phyloP scores from a whole-genome alignment of 164 flowering plant genomes.

The Platanus orientalis region DNA sequence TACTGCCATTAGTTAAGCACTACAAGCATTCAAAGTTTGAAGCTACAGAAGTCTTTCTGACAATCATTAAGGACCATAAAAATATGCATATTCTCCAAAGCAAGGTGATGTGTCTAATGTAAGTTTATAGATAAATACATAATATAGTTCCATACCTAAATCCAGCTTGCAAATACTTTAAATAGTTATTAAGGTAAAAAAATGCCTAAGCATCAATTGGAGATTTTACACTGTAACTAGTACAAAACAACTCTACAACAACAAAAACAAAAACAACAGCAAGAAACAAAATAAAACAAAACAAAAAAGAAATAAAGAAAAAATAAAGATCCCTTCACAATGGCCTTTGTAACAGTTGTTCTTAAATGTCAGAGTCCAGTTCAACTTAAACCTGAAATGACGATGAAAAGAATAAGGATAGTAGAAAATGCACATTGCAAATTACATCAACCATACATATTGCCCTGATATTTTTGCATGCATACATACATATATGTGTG shows the following conservation, averaged over 20 bases:
- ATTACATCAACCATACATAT: neutral
- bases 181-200: too few relatives aligned
- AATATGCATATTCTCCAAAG: neutral
- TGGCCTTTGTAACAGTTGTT: too few relatives aligned
- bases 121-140: neutral
- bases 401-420: neutral
- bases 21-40: neutral
- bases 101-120: neutral
- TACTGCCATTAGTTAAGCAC: constrained; percentile 5
- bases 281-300: too few relatives aligned
- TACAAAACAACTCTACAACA: too few relatives aligned
- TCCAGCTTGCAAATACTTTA: neutral
- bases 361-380: neutral
- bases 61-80: neutral
- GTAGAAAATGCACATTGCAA: neutral
- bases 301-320: too few relatives aligned
- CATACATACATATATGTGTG: neutral
- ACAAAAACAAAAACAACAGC: too few relatives aligned
- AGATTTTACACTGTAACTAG: too few relatives aligned
- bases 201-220: too few relatives aligned
- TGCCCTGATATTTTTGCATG: neutral
- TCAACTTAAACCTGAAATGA: neutral
- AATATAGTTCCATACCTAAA: neutral
- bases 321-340: too few relatives aligned
- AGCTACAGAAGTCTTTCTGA: neutral